Evolutionary conservation across 2,329 filamentous ascomycete species (phyloP), one percentile per base, ranked within the genome.

Genomic region (Sporothrix schenckii): DNA sequence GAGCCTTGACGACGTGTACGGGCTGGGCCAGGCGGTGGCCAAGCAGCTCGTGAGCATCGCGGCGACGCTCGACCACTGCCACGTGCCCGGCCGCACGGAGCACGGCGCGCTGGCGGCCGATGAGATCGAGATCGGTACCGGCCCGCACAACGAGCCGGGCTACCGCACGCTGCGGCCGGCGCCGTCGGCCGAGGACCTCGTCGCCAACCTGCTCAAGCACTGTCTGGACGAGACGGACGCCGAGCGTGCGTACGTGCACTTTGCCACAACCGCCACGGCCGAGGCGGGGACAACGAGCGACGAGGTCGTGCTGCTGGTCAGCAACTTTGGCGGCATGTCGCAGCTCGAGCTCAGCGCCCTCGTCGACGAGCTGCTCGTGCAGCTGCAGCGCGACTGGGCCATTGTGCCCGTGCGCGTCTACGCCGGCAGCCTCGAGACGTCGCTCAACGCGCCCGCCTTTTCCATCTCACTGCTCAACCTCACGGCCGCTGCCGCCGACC

Each of bases 371-470:
- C 76, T 87, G 13, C 80, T 86, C 7, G 80, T 81, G 52, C 86
- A 87, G 75, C 78, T 88, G 13, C 79, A 78, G 7, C 72, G 70
- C 0, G 76, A 81, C 71, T 88, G 85, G 83, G 79, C 80, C 6
- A 80, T 87, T 4, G 77, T 80, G 61, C 85, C 86, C 0, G 82
- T 83, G 3, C 83, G 90, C 41, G 84, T 91, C 67, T 83, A 87
- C 67, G 80, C 84, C 0, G 90, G 90, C 1, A 88, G 87, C 39
- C 85, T 89, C 70, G 91, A 92, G 84, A 92, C 90, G 0, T 91
- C 88, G 19, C 83, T 92, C 75, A 92, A 92, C 73, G 90, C 89
- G 0, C 85, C 89, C 0, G 90, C 89, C 0, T 92, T 92, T 76
- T 90, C 88, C 16, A 84, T 92, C 6, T 90, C 89, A 3, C 75